Percentiles rank a stretch among this genome's conserved stretches.
Evolutionary conservation across 306 rosid genomes (phyloP).

Genomic region (Inga laurina): DNA sequence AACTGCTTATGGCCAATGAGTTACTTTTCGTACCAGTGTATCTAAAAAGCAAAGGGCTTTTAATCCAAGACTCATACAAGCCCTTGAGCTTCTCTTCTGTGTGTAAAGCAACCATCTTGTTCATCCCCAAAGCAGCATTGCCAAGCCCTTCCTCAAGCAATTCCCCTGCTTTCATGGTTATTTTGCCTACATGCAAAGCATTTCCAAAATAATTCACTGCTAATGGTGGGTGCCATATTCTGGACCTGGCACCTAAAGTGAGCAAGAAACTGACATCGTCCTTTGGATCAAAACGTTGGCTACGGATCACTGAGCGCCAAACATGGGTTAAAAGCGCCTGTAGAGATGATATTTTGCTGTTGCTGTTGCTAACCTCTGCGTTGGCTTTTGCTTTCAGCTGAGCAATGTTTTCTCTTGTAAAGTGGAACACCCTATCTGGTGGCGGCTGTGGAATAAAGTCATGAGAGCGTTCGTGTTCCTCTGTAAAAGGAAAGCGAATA

Average conservation of each 20-base stretch:
- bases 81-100: slow-evolving; percentile 24
- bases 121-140: slow-evolving; percentile 41
- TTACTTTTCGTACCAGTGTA: accelerated
- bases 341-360: slow-evolving; percentile 42
- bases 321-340: slow-evolving; percentile 44
- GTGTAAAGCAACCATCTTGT: slow-evolving; percentile 30
- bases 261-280: background rate
- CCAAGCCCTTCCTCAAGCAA: slow-evolving; percentile 34
- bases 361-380: background rate
- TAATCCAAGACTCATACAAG: slow-evolving; percentile 31
- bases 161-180: slow-evolving; percentile 22
- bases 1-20: background rate
- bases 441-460: background rate
- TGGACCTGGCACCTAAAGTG: background rate
- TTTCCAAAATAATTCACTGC: background rate
- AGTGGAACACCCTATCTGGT: slow-evolving; percentile 28
- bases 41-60: background rate
- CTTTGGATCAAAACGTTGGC: background rate
- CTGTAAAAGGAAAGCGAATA: background rate
- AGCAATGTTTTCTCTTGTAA: slow-evolving; percentile 31
- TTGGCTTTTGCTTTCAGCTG: slow-evolving; percentile 47
- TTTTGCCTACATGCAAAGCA: background rate
- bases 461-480: background rate
- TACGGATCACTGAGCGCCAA: slow-evolving; percentile 40
- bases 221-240: slow-evolving; percentile 4